A percentile compares a stretch with the other conserved stretches of the same genome.
Evolutionary conservation across 495 filamentous ascomycete species (phyloP).

Genomic region (Collariella sp.): DNA sequence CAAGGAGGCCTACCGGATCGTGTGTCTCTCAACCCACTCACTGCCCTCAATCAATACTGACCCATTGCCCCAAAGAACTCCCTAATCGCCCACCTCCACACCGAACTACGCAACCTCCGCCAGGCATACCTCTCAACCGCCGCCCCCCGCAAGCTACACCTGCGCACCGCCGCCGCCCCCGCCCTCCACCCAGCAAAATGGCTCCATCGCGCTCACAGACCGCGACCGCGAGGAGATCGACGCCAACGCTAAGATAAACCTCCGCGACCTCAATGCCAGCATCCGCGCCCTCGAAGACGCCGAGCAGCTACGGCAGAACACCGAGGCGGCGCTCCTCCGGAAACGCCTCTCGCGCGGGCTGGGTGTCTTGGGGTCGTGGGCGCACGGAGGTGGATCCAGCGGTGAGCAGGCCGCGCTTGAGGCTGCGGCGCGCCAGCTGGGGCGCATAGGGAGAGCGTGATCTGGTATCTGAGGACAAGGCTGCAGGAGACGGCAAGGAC

Average conservation of each 20-base stretch:
- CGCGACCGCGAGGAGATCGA: slow-evolving; percentile 72
- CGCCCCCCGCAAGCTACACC: slow-evolving; percentile 39
- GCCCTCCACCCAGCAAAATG: slow-evolving; percentile 28
- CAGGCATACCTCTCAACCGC: slow-evolving; percentile 84
- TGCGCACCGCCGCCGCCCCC: slow-evolving; percentile 27
- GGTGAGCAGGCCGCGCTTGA: slow-evolving; percentile 64
- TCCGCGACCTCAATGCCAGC: slow-evolving; percentile 70
- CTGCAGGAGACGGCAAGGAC: slow-evolving; percentile 66
- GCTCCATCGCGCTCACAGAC: slow-evolving; percentile 46
- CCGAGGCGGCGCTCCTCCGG: slow-evolving; percentile 53
- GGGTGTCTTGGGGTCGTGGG: slow-evolving; percentile 63
- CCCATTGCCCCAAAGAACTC: slow-evolving; percentile 54
- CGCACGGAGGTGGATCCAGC: slow-evolving; percentile 46
- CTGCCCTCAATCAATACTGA: too few relatives aligned
- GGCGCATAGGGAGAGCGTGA: slow-evolving; percentile 64
- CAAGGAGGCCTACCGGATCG: slow-evolving; percentile 92
- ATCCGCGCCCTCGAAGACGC: slow-evolving; percentile 71
- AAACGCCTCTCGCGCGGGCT: slow-evolving; percentile 57
- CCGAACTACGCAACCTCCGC: slow-evolving; percentile 72
- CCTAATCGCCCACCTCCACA: slow-evolving; percentile 67
- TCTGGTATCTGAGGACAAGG: slow-evolving; percentile 69
- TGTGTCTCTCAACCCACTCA: slow-evolving; percentile 32
- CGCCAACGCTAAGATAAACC: slow-evolving; percentile 67
- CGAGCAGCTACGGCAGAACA: slow-evolving; percentile 71
- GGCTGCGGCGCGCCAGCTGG: slow-evolving; percentile 49